phyloP scores from a whole-genome alignment of 192 early-diverging fungal species.

The Backusella mclennaniae region DNA sequence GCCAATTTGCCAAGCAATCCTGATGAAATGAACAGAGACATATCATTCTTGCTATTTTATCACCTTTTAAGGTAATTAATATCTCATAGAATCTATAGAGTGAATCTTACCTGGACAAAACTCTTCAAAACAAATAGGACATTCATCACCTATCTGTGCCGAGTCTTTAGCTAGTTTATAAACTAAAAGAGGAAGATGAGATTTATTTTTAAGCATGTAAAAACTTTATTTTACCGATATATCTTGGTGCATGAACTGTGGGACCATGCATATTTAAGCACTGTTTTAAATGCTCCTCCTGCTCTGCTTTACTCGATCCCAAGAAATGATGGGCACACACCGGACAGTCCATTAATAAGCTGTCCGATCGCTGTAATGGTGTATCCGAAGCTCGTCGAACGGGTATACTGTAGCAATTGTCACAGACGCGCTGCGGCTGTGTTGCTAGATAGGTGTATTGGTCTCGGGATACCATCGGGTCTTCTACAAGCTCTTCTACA shows the following conservation, averaged over 20 bases:
- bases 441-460: conserved; percentile 18
- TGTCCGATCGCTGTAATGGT: conserved; percentile 10
- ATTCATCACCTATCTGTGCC: conserved; percentile 68
- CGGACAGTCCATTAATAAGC: conserved; percentile 68
- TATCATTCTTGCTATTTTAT: conserved; percentile 14
- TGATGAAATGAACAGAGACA: conserved; percentile 14
- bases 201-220: background rate
- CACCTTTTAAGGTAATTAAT: background rate
- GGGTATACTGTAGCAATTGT: conserved; percentile 10
- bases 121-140: conserved; percentile 91
- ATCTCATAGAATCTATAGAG: background rate
- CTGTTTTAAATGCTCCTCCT: conserved; percentile 61
- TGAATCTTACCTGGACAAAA: conserved; percentile 56
- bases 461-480: conserved; percentile 29
- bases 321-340: conserved; percentile 56
- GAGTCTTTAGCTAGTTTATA: conserved; percentile 59
- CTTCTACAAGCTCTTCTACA: conserved; percentile 41
- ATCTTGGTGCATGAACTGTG: conserved; percentile 53
- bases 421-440: conserved; percentile 23
- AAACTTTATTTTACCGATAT: conserved; percentile 50
- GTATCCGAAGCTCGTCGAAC: background rate
- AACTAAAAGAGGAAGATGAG: conserved; percentile 26
- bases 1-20: conserved; percentile 4
- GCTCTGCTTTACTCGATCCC: conserved; percentile 26
- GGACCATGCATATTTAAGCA: conserved; percentile 54